These are phyloP conservation scores for Zizania palustris DNA, from an alignment of 202 grass and related monocot genomes.

Conservation along the genomic window DNA sequence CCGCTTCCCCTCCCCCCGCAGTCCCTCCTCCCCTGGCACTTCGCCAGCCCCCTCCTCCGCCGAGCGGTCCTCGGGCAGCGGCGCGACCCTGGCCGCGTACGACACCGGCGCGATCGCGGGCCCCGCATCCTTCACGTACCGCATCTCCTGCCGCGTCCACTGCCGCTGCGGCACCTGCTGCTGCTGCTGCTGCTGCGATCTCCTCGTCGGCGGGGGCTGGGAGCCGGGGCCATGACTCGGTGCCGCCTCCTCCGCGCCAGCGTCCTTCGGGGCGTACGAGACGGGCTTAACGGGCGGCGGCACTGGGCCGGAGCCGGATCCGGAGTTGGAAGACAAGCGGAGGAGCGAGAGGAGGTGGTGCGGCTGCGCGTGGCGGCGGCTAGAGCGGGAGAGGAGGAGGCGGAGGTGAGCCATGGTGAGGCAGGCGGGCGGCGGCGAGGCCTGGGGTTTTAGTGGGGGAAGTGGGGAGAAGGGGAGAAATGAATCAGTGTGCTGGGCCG, in stretches of 20 bases:
- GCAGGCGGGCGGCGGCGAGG: not conserved
- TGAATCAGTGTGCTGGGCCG: not conserved
- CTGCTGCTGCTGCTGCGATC: conserved; percentile 21
- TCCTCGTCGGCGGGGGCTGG: conserved; percentile 9
- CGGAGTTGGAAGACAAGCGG: conserved; percentile 42
- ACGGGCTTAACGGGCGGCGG: conserved; percentile 69
- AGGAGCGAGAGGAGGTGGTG: conserved; percentile 35
- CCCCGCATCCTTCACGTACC: conserved; percentile 67
- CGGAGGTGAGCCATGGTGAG: conserved; percentile 67
- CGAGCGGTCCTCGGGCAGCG: conserved; percentile 67
- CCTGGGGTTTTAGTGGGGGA: conserved; percentile 48
- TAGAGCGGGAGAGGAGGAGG: conserved; percentile 49
- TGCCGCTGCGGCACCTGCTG: conserved; percentile 24
- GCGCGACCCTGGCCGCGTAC: conserved; percentile 72
- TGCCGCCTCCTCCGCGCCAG: not conserved
- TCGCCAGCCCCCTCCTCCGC: conserved; percentile 22
- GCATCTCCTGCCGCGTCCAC: conserved; percentile 71
- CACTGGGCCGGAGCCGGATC: conserved; percentile 30
- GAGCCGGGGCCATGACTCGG: not conserved
- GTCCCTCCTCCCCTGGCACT: conserved; percentile 37
- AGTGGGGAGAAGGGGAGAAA: not conserved
- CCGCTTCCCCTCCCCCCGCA: conserved; percentile 61
- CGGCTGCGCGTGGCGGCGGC: conserved; percentile 25
- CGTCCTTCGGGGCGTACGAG: conserved; percentile 65
- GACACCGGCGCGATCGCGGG: conserved; percentile 74